These are phyloP conservation scores for Ascochyta viciae-villosae DNA, from an alignment of 2,329 filamentous ascomycete genomes.

Conservation along the genomic window DNA sequence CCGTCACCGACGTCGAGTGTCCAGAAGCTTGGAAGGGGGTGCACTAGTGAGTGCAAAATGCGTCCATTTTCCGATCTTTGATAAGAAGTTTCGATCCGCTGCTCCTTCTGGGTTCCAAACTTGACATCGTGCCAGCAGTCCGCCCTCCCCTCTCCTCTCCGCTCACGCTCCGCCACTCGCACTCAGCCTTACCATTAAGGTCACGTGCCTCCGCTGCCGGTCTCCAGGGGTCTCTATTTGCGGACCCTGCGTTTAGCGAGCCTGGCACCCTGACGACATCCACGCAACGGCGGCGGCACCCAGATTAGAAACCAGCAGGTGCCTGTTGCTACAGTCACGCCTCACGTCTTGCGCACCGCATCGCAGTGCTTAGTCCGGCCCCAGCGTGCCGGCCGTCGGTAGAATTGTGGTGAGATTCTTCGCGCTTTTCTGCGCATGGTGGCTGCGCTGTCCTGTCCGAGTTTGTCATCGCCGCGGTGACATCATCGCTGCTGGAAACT, in stretches of 20 bases:
- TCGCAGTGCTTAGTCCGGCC: neutral
- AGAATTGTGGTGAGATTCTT: too few species aligned
- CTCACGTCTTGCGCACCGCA: neutral
- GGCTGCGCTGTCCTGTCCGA: constrained; percentile 4
- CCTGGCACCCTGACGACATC: neutral
- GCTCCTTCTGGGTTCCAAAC: constrained; percentile 2
- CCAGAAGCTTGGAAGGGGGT: constrained; percentile 5
- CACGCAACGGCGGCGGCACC: constrained; percentile 10
- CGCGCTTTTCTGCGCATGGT: constrained; percentile 6
- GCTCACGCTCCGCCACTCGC: constrained; percentile 14
- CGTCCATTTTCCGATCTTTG: constrained; percentile 13
- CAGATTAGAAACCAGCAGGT: constrained; percentile 4
- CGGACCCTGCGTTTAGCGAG: constrained; percentile 19
- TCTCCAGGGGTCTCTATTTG: neutral
- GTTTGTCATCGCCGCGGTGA: constrained; percentile 16
- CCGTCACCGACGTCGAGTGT: neutral
- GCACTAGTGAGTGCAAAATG: neutral
- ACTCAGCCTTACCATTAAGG: constrained; percentile 12
- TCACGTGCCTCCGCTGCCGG: constrained; percentile 6
- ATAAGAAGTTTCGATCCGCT: constrained; percentile 18
- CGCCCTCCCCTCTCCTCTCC: constrained; percentile 13
- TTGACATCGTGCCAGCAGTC: neutral
- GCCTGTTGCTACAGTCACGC: constrained; percentile 7
- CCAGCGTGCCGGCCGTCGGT: neutral
- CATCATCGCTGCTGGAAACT: constrained; percentile 14